These are phyloP conservation scores for Neurospora sp. DNA, from an alignment of 495 filamentous ascomycete species.

Conservation along the genomic window DNA sequence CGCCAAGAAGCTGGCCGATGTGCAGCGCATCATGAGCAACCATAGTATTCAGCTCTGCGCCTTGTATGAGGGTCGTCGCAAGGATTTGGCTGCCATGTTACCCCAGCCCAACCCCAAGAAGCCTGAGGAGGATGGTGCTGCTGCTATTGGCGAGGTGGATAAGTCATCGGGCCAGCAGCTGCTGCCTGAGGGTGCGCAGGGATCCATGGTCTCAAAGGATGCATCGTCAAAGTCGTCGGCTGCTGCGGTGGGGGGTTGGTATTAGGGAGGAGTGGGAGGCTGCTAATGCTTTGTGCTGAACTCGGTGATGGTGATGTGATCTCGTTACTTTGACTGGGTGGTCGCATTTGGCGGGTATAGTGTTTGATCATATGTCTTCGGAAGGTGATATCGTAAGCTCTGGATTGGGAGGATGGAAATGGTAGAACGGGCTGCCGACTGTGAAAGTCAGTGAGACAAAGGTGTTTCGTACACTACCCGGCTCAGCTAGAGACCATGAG, in stretches of 20 bases:
- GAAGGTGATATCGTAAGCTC: neutral
- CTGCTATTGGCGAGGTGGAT: neutral
- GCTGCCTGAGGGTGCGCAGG: neutral
- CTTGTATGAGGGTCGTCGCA: conserved; percentile 16
- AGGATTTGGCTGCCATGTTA: conserved; percentile 8
- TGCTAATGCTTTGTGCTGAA: neutral
- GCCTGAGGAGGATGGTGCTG: neutral
- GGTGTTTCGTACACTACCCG: neutral
- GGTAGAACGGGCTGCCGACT: neutral
- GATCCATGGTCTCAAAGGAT: neutral
- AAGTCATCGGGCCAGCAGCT: neutral
- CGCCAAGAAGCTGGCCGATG: conserved; percentile 11
- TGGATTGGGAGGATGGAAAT: neutral
- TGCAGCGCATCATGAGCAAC: conserved; percentile 14
- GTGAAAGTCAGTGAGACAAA: neutral
- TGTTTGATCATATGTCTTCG: neutral
- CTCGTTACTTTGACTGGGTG: neutral
- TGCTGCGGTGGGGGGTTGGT: neutral
- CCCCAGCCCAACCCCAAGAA: neutral
- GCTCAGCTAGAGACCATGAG: neutral
- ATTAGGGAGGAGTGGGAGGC: neutral
- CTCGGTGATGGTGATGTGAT: neutral
- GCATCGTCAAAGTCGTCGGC: neutral
- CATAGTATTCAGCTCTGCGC: conserved; percentile 15
- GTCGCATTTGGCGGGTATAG: neutral